These are phyloP conservation scores for Panellus pusillus DNA, from an alignment of 768 basidiomycete species.

Conservation along the genomic window DNA sequence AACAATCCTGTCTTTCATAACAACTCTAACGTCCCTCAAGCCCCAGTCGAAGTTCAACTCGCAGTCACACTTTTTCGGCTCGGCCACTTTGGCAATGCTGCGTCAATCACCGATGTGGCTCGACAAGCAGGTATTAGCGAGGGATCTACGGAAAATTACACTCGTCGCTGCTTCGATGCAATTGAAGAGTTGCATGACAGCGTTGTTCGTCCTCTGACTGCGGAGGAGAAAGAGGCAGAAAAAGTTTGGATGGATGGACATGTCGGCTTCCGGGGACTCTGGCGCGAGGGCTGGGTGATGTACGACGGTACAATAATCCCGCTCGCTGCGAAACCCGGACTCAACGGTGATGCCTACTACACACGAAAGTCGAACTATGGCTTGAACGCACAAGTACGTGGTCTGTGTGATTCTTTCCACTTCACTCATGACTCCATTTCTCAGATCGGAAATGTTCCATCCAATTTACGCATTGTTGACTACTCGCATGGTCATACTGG, in stretches of 20 bases:
- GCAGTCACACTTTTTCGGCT: slow-evolving; percentile 30
- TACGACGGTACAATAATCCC: slow-evolving; percentile 37
- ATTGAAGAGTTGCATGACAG: slow-evolving; percentile 32
- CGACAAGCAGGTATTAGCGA: slow-evolving; percentile 27
- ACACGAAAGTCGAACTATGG: slow-evolving; percentile 37
- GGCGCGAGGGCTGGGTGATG: slow-evolving; percentile 37
- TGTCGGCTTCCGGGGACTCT: slow-evolving; percentile 30
- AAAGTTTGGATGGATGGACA: slow-evolving; percentile 36
- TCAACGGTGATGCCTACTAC: slow-evolving; percentile 36
- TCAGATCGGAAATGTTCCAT: too few relatives aligned
- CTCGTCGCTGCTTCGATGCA: slow-evolving; percentile 29
- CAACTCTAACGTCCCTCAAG: slow-evolving; percentile 28
- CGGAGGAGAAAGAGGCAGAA: slow-evolving; percentile 34
- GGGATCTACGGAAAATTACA: slow-evolving; percentile 31
- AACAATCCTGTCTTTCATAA: slow-evolving; percentile 29
- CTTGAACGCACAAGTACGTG: slow-evolving; percentile 34
- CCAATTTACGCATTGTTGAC: too few relatives aligned
- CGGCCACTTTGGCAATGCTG: slow-evolving; percentile 33
- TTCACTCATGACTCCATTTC: too few relatives aligned
- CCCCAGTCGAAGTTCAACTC: slow-evolving; percentile 30
- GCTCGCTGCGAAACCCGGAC: slow-evolving; percentile 27
- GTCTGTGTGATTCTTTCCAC: too few relatives aligned
- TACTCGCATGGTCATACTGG: too few relatives aligned
- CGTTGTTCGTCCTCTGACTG: slow-evolving; percentile 29
- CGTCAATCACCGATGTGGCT: slow-evolving; percentile 30